Evolutionary conservation across 108 stramenopile genomes (phyloP), one percentile per base, ranked within the genome.

Genomic region (Ochromonas danica): DNA sequence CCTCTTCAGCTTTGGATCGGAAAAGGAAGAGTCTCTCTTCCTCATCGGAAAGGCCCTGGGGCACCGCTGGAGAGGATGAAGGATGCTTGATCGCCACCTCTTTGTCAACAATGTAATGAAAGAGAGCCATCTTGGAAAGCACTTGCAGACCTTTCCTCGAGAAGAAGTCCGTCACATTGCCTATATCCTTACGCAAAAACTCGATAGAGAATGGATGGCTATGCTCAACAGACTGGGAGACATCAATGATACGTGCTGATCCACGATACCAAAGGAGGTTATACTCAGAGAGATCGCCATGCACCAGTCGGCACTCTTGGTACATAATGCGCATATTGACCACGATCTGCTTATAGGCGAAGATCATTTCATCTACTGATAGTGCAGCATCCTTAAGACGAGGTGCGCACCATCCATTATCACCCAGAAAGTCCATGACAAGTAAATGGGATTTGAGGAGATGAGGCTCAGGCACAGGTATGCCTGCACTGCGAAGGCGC

Each of bases 381-480:
- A 67, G 31, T 71, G 40, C 39, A 84, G 81, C 94, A 88, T 99
- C 98, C 61, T 93, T 91, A 61, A 99, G 85, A 25, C 97, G 88
- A 0, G 98, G 97, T 17, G 93, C 92, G 0, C 96, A 94, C 97
- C 97, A 98, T 0, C 96, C 96, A 40, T 89, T 89, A 62, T 83
- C 77, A 0, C 98, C 98, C 65, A 99, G 79, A 84, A 99, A 99
- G 80, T 98, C 95, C 98, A 99, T 99, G 35, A 99, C 83, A 17
- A 99, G 83, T 31, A 99, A 95, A 80, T 99, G 94, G 61, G 87
- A 79, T 57, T 95, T 96, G 39, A 99, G 85, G 43, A 98, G 84
- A 42, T 93, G 90, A 30, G 96, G 96, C 2, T 70, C 63, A 0
- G 98, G 98, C 71, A 89, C 90, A 0, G 91, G 92, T 43, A 99